Evolutionary conservation across 306 rosid genomes (phyloP), one percentile per base, ranked within the genome.

Genomic region (Trifolium pratense): DNA sequence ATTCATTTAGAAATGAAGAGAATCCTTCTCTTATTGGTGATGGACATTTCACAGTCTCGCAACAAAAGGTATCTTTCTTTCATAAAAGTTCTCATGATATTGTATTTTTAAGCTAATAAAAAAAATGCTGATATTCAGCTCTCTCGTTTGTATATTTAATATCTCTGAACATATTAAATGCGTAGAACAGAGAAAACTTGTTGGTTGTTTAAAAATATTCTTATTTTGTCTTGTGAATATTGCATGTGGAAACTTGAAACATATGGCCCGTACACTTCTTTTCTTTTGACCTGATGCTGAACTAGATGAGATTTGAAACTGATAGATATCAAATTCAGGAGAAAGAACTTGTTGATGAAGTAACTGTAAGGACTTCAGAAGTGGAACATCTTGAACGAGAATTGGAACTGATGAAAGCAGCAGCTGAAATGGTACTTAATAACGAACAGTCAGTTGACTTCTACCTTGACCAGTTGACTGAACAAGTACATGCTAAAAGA

Each of bases 301-400:
- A 62, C 70, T 37, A 78, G 84, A 64, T 71, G 58, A 80, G 68
- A 64, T 52, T 20, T 65, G 75, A 79, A 68, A 74, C 82, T 39
- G 69, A 80, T 46, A 40, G 71, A 42, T 58, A 78, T 73, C 82
- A 70, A 80, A 73, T 62, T 83, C 81, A 77, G 78, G 89, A 84
- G 75, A 84, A 86, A 57, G 51, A 70, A 71, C 73, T 75, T 31
- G 1, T 61, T 40, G 88, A 76, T 75, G 89, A 79, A 68, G 74
- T 76, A 49, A 55, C 43, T 70, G 72, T 63, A 48, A 71, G 78
- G 68, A 60, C 81, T 70, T 80, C 84, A n/a, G 86, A 87, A 69
- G 59, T 89, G 49, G 81, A 78, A 71, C 84, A 75, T 79, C 97
- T 89, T 81, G 90, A 85, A 49, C 79, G 31, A 73, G 97, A 93